phyloP scores from a whole-genome alignment of 768 basidiomycete species.

The Royoungia palumana region DNA sequence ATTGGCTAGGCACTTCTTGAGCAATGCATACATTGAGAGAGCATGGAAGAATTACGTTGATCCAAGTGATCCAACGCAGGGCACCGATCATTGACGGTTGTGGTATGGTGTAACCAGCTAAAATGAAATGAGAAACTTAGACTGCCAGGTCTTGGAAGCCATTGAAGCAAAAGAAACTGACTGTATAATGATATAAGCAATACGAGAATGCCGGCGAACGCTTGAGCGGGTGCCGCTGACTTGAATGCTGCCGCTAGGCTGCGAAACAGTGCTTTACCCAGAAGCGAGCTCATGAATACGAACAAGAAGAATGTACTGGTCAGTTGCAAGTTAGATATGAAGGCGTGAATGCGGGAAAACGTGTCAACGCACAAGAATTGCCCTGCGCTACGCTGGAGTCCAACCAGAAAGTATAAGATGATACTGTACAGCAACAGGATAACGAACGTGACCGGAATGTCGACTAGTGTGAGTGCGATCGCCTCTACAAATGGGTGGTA shows the following conservation, averaged over 20 bases:
- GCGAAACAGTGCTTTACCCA: slow-evolving; percentile 78
- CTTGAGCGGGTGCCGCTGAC: slow-evolving; percentile 58
- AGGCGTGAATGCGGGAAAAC: slow-evolving; percentile 4
- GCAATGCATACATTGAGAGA: slow-evolving; percentile 5
- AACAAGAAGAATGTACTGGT: slow-evolving; percentile 57
- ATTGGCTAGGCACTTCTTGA: slow-evolving; percentile 39
- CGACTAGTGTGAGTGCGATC: slow-evolving; percentile 45
- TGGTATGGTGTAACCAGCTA: slow-evolving; percentile 56
- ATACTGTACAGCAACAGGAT: slow-evolving; percentile 35
- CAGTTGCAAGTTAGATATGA: neutral
- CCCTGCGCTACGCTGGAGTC: slow-evolving; percentile 48
- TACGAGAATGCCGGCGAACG: slow-evolving; percentile 50
- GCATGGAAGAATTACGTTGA: slow-evolving; percentile 49
- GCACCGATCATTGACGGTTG: slow-evolving; percentile 64
- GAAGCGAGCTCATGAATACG: slow-evolving; percentile 52
- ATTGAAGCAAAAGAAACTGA: slow-evolving; percentile 2
- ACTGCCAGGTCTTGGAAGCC: too few relatives aligned
- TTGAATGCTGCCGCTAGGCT: slow-evolving; percentile 58
- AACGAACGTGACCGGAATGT: slow-evolving; percentile 41
- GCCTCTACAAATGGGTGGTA: slow-evolving; percentile 49
- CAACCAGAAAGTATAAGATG: slow-evolving; percentile 59
- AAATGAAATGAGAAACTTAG: neutral
- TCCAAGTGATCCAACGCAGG: slow-evolving; percentile 62
- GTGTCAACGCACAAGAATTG: slow-evolving; percentile 61
- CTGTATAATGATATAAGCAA: slow-evolving; percentile 53